These are phyloP conservation scores for Alisma plantagoaquatica DNA, from an alignment of 106 monocot genomes.

Conservation along the genomic window DNA sequence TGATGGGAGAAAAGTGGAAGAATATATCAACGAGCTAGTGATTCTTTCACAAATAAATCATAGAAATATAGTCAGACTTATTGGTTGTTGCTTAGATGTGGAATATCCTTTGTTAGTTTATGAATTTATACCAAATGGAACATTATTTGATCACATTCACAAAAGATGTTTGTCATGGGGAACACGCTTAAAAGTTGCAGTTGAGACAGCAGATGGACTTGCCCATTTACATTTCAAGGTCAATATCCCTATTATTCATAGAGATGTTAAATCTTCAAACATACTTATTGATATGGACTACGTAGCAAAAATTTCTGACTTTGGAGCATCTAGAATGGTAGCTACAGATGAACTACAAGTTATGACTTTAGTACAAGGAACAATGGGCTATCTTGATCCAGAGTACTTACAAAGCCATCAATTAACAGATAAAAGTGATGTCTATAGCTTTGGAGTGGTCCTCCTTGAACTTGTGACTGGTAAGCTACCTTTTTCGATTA, in stretches of 20 bases:
- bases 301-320: neutral
- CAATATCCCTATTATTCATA: neutral
- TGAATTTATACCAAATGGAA: neutral
- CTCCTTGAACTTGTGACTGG: neutral
- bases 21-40: neutral
- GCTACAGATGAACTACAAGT: neutral
- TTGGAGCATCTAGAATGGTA: neutral
- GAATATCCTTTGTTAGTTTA: neutral
- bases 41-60: conserved; percentile 2
- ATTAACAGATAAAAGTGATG: neutral
- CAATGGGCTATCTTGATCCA: neutral
- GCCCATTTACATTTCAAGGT: neutral
- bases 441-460: neutral
- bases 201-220: neutral
- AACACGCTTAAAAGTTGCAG: neutral
- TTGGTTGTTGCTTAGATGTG: neutral
- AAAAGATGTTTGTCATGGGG: neutral
- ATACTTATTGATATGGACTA: neutral
- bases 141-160: neutral
- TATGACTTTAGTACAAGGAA: neutral
- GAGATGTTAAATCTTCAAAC: neutral
- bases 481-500: neutral
- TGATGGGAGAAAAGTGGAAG: neutral
- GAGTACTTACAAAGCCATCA: neutral
- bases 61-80: neutral